These are phyloP conservation scores for Mallotus repandus DNA, from an alignment of 441 rosid species.

Conservation along the genomic window DNA sequence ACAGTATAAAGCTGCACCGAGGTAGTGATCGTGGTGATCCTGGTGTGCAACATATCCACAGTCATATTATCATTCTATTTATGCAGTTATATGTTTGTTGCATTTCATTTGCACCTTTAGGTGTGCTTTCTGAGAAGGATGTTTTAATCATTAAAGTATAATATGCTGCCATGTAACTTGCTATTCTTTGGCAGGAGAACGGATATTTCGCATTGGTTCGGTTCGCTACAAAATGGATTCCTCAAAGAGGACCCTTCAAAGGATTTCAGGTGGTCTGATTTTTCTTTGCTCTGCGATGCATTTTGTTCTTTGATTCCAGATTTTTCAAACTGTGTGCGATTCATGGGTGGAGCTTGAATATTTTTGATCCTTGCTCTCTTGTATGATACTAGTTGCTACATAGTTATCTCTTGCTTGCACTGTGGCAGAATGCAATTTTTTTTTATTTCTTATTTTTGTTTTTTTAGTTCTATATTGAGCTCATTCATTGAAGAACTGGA, in stretches of 20 bases:
- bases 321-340: background rate
- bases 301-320: background rate
- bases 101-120: constrained; percentile 9
- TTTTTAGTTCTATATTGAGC: background rate
- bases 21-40: constrained; percentile 26
- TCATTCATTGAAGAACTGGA: background rate
- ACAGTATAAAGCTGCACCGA: constrained; percentile 17
- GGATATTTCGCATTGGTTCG: constrained; percentile 81
- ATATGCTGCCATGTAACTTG: background rate
- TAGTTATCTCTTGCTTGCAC: background rate
- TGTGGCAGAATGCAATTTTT: background rate
- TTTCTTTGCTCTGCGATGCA: constrained; percentile 14
- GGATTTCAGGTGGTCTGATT: constrained; percentile 67
- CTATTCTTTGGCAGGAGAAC: constrained; percentile 50
- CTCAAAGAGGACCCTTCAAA: constrained; percentile 86
- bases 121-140: background rate
- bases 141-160: background rate
- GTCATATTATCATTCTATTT: background rate
- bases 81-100: background rate
- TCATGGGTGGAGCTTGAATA: background rate
- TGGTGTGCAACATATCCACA: background rate
- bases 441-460: background rate
- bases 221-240: constrained; percentile 91
- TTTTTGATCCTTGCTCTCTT: constrained; percentile 1
- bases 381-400: background rate